These are phyloP conservation scores for Tylopilus vinaceipallidus DNA, from an alignment of 768 basidiomycete species.

Conservation along the genomic window DNA sequence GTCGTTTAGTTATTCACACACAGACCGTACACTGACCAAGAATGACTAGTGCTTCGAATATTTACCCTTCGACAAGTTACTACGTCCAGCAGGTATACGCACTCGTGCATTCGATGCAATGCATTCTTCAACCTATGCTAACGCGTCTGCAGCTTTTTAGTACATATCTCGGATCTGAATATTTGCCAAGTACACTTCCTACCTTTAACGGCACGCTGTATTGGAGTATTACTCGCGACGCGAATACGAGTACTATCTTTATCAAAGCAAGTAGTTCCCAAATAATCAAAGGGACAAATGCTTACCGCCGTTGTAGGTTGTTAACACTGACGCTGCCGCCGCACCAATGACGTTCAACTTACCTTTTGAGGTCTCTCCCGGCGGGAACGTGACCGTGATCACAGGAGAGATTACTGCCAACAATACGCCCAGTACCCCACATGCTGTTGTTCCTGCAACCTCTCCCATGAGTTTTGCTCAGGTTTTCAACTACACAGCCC, in stretches of 20 bases:
- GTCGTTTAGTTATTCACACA: constrained; percentile 15
- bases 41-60: constrained; percentile 40
- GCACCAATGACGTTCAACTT: constrained; percentile 47
- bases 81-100: constrained; percentile 54
- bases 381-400: constrained; percentile 47
- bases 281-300: not conserved
- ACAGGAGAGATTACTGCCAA: constrained; percentile 47
- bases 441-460: constrained; percentile 21
- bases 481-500: too few relatives aligned
- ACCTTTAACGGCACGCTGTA: constrained; percentile 45
- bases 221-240: constrained; percentile 52
- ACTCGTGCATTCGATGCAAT: too few relatives aligned
- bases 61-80: constrained; percentile 59
- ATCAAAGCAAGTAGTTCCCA: constrained; percentile 46
- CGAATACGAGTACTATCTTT: constrained; percentile 35
- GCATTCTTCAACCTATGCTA: not conserved
- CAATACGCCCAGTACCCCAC: constrained; percentile 43
- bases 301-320: constrained; percentile 37
- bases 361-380: constrained; percentile 47
- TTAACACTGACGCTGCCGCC: constrained; percentile 44
- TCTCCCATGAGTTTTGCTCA: constrained; percentile 43
- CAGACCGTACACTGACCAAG: not conserved
- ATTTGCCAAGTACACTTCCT: constrained; percentile 60
- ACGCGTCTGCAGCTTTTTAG: constrained; percentile 50
- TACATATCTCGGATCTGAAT: constrained; percentile 55